phyloP scores from a whole-genome alignment of 306 rosid genomes.

The Glycine latifolia region DNA sequence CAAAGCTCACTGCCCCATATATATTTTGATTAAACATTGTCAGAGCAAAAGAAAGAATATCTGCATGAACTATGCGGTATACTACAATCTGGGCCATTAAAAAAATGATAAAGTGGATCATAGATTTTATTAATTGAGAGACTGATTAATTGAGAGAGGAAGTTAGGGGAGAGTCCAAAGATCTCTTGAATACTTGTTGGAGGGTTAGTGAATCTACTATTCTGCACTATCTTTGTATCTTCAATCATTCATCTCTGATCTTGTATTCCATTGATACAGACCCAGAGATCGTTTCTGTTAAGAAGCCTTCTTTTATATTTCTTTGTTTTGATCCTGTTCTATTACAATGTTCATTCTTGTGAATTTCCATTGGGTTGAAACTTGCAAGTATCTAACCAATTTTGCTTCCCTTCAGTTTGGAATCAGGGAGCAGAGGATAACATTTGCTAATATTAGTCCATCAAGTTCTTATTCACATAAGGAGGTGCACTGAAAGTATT shows the following conservation, averaged over 20 bases:
- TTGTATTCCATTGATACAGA: slow-evolving; percentile 14
- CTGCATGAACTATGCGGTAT: slow-evolving; percentile 20
- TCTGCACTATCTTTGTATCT: slow-evolving; percentile 16
- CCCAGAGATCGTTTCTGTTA: not conserved
- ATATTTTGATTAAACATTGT: slow-evolving; percentile 5
- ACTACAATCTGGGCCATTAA: not conserved
- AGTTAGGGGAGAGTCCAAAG: slow-evolving; percentile 18
- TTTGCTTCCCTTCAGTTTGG: slow-evolving; percentile 66
- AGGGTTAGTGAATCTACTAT: not conserved
- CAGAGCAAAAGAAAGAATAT: not conserved
- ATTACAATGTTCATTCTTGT: slow-evolving; percentile 18
- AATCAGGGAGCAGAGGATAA: slow-evolving; percentile 80
- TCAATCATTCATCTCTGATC: not conserved
- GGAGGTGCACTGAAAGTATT: slow-evolving; percentile 65
- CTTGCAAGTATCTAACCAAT: slow-evolving; percentile 42
- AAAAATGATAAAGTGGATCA: not conserved
- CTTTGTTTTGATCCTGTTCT: slow-evolving; percentile 11
- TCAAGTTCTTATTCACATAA: slow-evolving; percentile 84
- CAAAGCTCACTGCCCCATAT: not conserved
- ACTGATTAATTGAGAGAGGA: too few relatives aligned
- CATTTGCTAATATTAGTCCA: slow-evolving; percentile 78
- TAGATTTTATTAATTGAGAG: not conserved
- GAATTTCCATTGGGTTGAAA: slow-evolving; percentile 24
- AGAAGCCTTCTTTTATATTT: not conserved
- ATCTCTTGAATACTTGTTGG: not conserved